Conservation (phyloP, 2,329 filamentous ascomycete genomes). For the Pestalotiopsis sp. region DNA sequence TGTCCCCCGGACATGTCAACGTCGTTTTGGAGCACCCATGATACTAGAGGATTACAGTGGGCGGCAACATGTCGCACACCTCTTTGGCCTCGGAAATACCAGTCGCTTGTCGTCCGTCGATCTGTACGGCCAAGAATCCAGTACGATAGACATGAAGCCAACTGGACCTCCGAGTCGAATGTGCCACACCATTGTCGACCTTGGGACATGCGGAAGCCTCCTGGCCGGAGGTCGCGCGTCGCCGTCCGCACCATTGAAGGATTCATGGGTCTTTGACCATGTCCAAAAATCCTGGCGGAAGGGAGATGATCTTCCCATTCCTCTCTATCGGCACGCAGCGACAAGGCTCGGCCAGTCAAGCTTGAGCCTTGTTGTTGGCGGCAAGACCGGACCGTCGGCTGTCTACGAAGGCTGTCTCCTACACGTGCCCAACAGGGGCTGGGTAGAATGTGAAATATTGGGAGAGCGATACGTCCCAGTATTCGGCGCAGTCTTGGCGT, state of each 20-base stretch:
- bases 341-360: constrained; percentile 52
- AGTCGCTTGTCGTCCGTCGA: constrained; percentile 53
- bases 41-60: constrained; percentile 39
- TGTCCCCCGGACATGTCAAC: constrained; percentile 44
- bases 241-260: constrained; percentile 67
- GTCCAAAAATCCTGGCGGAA: constrained; percentile 60
- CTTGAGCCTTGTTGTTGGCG: constrained; percentile 63
- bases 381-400: constrained; percentile 53
- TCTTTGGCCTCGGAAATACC: constrained; percentile 47
- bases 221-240: constrained; percentile 80
- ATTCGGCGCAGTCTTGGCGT: constrained; percentile 48
- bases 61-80: constrained; percentile 46
- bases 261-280: constrained; percentile 75
- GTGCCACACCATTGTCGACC: constrained; percentile 75
- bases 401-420: constrained; percentile 57
- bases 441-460: constrained; percentile 44
- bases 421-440: constrained; percentile 51
- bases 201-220: constrained; percentile 61
- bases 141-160: constrained; percentile 29
- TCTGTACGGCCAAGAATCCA: constrained; percentile 40
- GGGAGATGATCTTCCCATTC: constrained; percentile 66
- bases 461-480: constrained; percentile 37
- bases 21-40: constrained; percentile 65
- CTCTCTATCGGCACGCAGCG: constrained; percentile 76
- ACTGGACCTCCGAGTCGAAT: constrained; percentile 55